Base-by-base conservation (phyloP, 2,329 filamentous ascomycete species). In the Trichophyton equinum region DNA sequence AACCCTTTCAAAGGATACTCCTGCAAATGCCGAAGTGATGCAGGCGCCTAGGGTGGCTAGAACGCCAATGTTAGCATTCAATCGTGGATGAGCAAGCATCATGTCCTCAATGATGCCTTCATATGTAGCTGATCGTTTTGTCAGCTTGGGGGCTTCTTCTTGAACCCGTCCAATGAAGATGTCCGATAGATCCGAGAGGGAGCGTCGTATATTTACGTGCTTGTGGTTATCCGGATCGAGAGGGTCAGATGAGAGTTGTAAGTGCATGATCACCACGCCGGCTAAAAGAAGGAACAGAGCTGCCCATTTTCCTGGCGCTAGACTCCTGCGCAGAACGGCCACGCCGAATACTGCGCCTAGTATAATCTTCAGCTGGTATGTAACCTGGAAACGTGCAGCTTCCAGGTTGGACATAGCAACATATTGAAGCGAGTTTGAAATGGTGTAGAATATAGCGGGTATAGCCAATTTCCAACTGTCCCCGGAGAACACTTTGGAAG, bases 391-490 rank as follows among this genome's bases (percentile, higher is more conserved):
- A 60, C 92, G 91, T 3, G 94, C 90, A 0, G 92, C 88, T 68
- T 95, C 90, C 67, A 97, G 74, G 67, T 97, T 96, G 63, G 89
- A 90, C 9, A 96, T 84, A 1, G 90, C 92, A 59, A 95, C 82
- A 70, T 96, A 99, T 72, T 96, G 90, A 60, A 97, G 77, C n/a
- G 88, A 88, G 70, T 96, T 97, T 69, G 96, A 90, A 30, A 96
- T 72, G 0, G 92, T 96, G 71, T 96, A 97, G 1, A 97, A 79
- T 3, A 85, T 81, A 3, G 92, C 94, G 0, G 92, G 94, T 47
- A 97, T 85, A 7, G 89, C 90, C 65, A 99, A 77, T 74, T 96
- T 96, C 92, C 92, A 97, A 66, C 91, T 91, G 71, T 97, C 94
- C 8, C 87, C 86, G 0, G 87, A 86, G 71, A 97, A 95, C 15